Evolutionary conservation across 257 asterid species (phyloP), one percentile per base, ranked within the genome.

Genomic region (Craterostigma plantagineum): DNA sequence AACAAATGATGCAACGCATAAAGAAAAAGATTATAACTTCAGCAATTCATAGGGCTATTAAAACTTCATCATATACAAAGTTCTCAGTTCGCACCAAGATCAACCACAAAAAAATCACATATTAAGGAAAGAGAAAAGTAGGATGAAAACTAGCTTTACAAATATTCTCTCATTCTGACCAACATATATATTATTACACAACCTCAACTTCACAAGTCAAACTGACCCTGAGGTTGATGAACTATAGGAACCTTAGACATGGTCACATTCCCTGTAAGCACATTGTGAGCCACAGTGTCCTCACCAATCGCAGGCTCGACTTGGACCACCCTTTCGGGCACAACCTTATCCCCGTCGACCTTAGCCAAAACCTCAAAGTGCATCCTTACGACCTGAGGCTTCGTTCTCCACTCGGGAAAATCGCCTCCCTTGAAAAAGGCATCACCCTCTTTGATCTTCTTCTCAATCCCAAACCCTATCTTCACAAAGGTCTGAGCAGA

Each of bases 331-430:
- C 73, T 79, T 79, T 83, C 93, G 0, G 91, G 84, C 6, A 90
- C 81, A 46, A 79, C 86, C 57, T 72, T 83, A 54, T 75, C 71
- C n/a, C 94, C 95, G 0, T 83, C 95, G 0, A 90, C 79, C 69
- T 83, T 83, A 2, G 76, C 94, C 76, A 90, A 50, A 38, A 90
- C 99, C 67, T 83, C 95, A 58, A 90, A 90, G 67, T 79, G 94
- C 92, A 79, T 83, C 60, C 68, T 70, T 42, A 77, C 66, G 0
- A 43, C 47, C 60, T 64, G 67, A 0, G 91, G 87, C 46, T 71
- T 79, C 1, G 95, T 83, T 51, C 91, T 77, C 95, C 99, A 90
- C 16, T 57, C 79, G 0, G 95, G 91, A n/a, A 66, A 63, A 11
- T 81, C 91, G 53, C 11, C 48, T 6, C 63, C 65, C 33, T 37